Conservation (phyloP, 371 early-diverging fungal genomes). For the Phascolomyces articulosus region DNA sequence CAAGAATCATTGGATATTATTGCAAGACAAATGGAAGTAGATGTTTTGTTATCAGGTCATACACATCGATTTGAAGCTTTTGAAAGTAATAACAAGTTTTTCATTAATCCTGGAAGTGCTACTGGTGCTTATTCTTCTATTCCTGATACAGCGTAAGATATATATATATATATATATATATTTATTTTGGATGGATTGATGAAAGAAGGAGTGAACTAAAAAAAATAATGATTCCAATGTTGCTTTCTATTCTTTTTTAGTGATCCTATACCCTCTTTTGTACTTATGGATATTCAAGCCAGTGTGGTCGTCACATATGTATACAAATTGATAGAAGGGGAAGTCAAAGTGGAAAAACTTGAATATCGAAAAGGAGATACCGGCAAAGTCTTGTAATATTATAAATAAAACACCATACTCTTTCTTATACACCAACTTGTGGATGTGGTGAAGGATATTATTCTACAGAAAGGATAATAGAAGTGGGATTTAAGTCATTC, state of each 20-base stretch:
- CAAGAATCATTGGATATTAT: constrained; percentile 74
- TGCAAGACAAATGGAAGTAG: constrained; percentile 91
- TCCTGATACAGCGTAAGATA: constrained; percentile 45
- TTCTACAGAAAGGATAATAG: too few species aligned
- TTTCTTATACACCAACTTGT: neutral
- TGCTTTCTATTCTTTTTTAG: constrained; percentile 28
- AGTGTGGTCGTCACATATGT: constrained; percentile 82
- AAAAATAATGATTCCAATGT: neutral
- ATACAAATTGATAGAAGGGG: constrained; percentile 88
- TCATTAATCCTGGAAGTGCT: constrained; percentile 93
- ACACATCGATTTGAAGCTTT: constrained; percentile 91
- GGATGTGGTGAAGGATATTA: too few species aligned
- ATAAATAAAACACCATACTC: too few species aligned
- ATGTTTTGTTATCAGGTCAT: constrained; percentile 86
- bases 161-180: neutral
- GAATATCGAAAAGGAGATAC: constrained; percentile 75
- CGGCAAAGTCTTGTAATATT: constrained; percentile 31
- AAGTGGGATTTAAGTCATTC: too few species aligned
- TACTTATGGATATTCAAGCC: constrained; percentile 92
- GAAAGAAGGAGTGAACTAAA: neutral
- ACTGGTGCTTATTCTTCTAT: constrained; percentile 81
- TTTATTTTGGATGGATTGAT: neutral
- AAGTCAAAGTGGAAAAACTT: constrained; percentile 91
- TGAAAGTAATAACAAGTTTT: constrained; percentile 88
- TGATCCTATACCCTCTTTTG: constrained; percentile 85